Evolutionary conservation across 78 protist species (phyloP).

Genomic region (Goniomonas avonlea): DNA sequence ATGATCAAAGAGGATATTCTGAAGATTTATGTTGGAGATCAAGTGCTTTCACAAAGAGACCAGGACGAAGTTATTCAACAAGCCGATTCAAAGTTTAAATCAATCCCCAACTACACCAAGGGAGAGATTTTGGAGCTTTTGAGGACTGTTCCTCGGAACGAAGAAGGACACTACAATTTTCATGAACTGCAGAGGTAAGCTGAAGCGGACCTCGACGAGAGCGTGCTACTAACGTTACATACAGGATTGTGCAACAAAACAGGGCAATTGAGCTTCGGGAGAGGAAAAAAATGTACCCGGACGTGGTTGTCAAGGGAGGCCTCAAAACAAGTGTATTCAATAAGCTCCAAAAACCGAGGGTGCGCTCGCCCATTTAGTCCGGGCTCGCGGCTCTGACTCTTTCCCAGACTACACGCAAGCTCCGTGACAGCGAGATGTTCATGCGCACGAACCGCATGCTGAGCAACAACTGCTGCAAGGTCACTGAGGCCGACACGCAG

Average conservation of each 20-base stretch:
- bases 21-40: not conserved
- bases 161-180: not conserved
- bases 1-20: constrained; percentile 13
- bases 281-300: constrained; percentile 1
- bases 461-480: not conserved
- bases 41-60: not conserved
- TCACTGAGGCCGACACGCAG: not conserved
- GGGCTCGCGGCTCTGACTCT: not conserved
- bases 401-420: not conserved
- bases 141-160: not conserved
- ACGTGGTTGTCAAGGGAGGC: not conserved
- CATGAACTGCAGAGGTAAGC: not conserved
- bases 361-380: no score
- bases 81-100: not conserved
- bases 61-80: not conserved
- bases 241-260: not conserved
- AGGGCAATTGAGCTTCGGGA: not conserved
- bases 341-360: no score
- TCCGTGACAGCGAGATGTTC: constrained; percentile 11
- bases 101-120: constrained; percentile 21
- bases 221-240: not conserved
- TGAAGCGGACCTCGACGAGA: not conserved
- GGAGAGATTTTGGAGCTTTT: not conserved
- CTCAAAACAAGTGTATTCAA: not conserved
- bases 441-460: not conserved